phyloP scores from a whole-genome alignment of 495 filamentous ascomycete genomes.

The Immersiella caudata region DNA sequence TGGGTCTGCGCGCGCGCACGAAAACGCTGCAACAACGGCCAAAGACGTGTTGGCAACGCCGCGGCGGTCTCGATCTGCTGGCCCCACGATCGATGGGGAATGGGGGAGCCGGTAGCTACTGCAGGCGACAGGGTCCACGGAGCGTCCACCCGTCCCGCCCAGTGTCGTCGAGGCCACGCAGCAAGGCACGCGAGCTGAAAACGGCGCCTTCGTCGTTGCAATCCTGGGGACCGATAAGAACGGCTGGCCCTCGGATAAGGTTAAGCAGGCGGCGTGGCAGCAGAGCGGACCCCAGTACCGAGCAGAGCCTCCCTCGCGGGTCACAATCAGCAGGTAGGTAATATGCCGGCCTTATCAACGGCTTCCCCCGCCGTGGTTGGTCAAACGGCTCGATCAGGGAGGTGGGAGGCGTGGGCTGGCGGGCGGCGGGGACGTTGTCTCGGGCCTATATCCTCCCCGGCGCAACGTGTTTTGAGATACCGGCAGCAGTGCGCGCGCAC shows the following conservation, averaged over 20 bases:
- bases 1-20: not conserved
- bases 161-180: not conserved
- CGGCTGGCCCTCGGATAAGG: constrained; percentile 3
- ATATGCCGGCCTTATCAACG: constrained; percentile 12
- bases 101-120: constrained; percentile 4
- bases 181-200: constrained; percentile 7
- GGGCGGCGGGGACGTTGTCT: not conserved
- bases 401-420: not conserved
- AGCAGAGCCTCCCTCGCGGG: not conserved
- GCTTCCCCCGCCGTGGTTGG: constrained; percentile 1
- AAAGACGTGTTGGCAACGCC: not conserved
- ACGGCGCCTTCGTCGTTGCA: not conserved
- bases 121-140: constrained; percentile 27
- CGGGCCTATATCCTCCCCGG: not conserved
- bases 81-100: constrained; percentile 3
- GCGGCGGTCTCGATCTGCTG: not conserved
- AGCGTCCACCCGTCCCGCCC: not conserved
- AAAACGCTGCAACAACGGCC: constrained; percentile 16
- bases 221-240: constrained; percentile 4
- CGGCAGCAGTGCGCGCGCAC: no score
- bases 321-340: not conserved
- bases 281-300: not conserved
- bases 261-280: not conserved
- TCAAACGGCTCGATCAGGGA: not conserved
- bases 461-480: not conserved